Conservation (phyloP, 331 rosid genomes). For the Acacia concinna region DNA sequence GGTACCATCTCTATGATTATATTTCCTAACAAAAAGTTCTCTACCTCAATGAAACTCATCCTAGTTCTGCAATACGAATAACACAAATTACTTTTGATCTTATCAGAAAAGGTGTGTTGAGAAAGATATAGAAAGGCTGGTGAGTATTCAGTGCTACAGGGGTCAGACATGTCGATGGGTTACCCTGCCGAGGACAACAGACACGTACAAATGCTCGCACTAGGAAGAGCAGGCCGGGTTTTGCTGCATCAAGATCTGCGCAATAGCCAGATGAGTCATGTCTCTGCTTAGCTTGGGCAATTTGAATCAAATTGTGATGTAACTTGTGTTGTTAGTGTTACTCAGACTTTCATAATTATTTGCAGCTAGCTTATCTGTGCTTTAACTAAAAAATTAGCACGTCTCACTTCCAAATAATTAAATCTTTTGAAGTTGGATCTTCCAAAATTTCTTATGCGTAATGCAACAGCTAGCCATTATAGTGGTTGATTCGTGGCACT, state of each 20-base stretch:
- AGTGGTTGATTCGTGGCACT: too few relatives aligned
- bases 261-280: constrained; percentile 28
- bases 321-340: neutral
- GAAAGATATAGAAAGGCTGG: constrained; percentile 59
- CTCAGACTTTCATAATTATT: neutral
- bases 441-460: too few relatives aligned
- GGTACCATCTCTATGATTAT: constrained; percentile 40
- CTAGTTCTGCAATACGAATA: neutral
- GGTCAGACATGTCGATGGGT: constrained; percentile 69
- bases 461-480: too few relatives aligned
- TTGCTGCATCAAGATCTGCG: constrained; percentile 33
- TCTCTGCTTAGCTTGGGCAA: constrained; percentile 1
- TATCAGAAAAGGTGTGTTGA: constrained; percentile 52
- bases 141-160: constrained; percentile 62
- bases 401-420: neutral
- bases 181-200: constrained; percentile 84
- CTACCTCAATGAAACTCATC: neutral
- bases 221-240: constrained; percentile 42
- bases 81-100: neutral
- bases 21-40: neutral
- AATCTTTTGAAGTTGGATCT: too few relatives aligned
- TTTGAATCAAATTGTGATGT: neutral
- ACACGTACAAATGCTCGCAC: constrained; percentile 86
- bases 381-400: neutral
- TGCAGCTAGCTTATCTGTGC: constrained; percentile 10